phyloP scores from a whole-genome alignment of 75 land plant genomes.

The Pinus taeda region DNA sequence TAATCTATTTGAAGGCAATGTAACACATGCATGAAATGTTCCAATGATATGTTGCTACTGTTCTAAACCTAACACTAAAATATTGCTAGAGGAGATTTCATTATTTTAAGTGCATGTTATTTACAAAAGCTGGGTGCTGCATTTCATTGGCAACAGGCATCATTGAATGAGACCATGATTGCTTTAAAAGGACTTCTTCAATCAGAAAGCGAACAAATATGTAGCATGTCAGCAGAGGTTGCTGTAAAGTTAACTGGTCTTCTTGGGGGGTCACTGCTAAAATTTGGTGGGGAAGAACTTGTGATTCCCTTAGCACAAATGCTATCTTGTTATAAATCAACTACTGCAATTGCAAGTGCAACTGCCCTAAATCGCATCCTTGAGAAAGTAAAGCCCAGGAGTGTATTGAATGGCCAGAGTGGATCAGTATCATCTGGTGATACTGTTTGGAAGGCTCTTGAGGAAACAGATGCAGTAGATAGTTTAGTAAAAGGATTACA shows the following conservation, averaged over 20 bases:
- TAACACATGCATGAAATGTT: too few species aligned
- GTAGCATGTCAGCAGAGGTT: slow-evolving; percentile 23
- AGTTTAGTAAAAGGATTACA: slow-evolving; percentile 14
- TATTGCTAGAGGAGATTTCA: too few species aligned
- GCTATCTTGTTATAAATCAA: slow-evolving; percentile 16
- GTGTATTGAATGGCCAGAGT: slow-evolving; percentile 13
- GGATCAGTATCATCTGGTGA: slow-evolving; percentile 1
- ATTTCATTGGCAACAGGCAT: slow-evolving; percentile 20
- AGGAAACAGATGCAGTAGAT: slow-evolving; percentile 29
- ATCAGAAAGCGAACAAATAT: slow-evolving; percentile 22
- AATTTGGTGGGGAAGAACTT: slow-evolving; percentile 26
- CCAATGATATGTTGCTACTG: too few species aligned
- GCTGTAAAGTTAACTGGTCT: slow-evolving; percentile 23
- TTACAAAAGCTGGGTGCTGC: too few species aligned
- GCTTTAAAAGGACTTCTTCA: slow-evolving; percentile 51
- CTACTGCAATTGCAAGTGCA: slow-evolving; percentile 38
- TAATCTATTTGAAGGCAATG: too few species aligned
- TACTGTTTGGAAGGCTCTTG: slow-evolving; percentile 27
- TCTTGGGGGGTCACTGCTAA: slow-evolving; percentile 25
- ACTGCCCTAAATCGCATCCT: slow-evolving; percentile 39
- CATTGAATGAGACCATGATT: slow-evolving; percentile 43
- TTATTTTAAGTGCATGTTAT: too few species aligned
- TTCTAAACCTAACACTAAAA: too few species aligned
- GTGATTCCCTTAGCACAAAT: slow-evolving; percentile 30
- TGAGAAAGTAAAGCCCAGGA: slow-evolving; percentile 16